Base-by-base conservation (phyloP, 1,139 yeast species). In the Magnusiomyces tetraspermus region DNA sequence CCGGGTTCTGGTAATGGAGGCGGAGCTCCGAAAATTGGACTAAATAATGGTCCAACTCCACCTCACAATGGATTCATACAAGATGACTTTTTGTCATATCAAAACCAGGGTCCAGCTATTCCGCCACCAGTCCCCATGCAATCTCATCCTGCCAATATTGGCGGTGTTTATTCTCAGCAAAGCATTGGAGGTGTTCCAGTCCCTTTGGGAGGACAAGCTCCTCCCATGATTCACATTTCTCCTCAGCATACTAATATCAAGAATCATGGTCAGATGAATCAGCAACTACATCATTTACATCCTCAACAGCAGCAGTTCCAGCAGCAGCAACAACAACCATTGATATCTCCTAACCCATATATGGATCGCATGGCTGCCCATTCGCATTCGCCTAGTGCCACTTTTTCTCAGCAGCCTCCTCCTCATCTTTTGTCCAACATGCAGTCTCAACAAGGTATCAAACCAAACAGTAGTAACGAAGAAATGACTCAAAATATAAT, bases 81-180 rank as follows among this genome's bases (percentile, higher is more conserved):
- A 38, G 42, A 38, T 19, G 42, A 38, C 6, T 38, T 38, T 21
- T 19, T 38, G 24, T 22, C 42, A 3, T 17, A 19, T 15, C 42
- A 38, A 38, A 6, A 6, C 24, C 42, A 38, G 8, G 24, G 8
- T 17, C n/a, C 22, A 19, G 8, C n/a, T 10, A 21, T 38, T 5
- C 42, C 42, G 6, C 42, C 42, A 21, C 42, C 42, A 10, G 24
- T 38, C n/a, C 42, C 42, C 21, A 38, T 38, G 42, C 42, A 38
- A 38, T 38, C 42, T 3, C 42, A 38, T 38, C 42, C 42, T 17
- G 5, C 42, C 5, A 38, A 38, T 38, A 24, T 15, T 5, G 24
- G 24, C 8, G 21, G 15, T n/a, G 6, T 21, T 19, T 38, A 38
- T 19, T 19, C 42, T 10, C 42, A 38, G 24, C 42, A 8, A 19